A percentile compares a stretch with the other conserved stretches of the same genome.
These are phyloP conservation scores for Phoenix roebelenii DNA, from an alignment of 176 grass and related monocot genomes.

Conservation along the genomic window DNA sequence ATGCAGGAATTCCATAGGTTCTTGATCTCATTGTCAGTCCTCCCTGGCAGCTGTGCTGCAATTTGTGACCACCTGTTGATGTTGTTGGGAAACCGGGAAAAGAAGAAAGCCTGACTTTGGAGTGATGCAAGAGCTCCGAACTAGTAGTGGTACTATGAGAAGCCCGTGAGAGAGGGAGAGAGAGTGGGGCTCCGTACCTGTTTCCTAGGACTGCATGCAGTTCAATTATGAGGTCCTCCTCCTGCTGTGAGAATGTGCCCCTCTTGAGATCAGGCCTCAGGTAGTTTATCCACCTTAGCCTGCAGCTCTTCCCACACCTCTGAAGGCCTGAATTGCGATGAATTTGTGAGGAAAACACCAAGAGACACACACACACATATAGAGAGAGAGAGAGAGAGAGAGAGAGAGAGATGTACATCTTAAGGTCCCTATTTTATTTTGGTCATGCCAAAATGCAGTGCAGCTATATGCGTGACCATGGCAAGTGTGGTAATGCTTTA, in stretches of 20 bases:
- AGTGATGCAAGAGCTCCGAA: too few relatives aligned
- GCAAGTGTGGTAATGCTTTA: neutral
- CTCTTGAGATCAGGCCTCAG: slow-evolving; percentile 23
- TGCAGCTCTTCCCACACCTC: slow-evolving; percentile 22
- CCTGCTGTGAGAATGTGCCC: slow-evolving; percentile 22
- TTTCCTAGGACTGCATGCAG: slow-evolving; percentile 42
- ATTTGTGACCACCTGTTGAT: slow-evolving; percentile 57
- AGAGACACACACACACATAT: too few relatives aligned
- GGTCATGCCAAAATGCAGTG: too few relatives aligned
- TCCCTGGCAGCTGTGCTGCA: slow-evolving; percentile 50
- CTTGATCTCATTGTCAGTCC: slow-evolving; percentile 68
- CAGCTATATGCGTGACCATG: too few relatives aligned
- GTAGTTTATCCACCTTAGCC: slow-evolving; percentile 26
- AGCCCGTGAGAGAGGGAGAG: neutral
- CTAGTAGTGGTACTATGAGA: neutral
- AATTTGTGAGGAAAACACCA: neutral
- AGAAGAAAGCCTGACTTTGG: too few relatives aligned
- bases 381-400: too few relatives aligned
- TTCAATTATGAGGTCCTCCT: slow-evolving; percentile 22
- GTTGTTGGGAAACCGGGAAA: too few relatives aligned
- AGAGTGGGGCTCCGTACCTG: slow-evolving; percentile 22
- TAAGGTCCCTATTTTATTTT: too few relatives aligned
- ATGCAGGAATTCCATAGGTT: slow-evolving; percentile 60
- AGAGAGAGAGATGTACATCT: too few relatives aligned
- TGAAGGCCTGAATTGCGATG: slow-evolving; percentile 16